A percentile compares a stretch with the other conserved stretches of the same genome.
These are phyloP conservation scores for Petasospora fabianii DNA, from an alignment of 1,139 yeast species.

Conservation along the genomic window DNA sequence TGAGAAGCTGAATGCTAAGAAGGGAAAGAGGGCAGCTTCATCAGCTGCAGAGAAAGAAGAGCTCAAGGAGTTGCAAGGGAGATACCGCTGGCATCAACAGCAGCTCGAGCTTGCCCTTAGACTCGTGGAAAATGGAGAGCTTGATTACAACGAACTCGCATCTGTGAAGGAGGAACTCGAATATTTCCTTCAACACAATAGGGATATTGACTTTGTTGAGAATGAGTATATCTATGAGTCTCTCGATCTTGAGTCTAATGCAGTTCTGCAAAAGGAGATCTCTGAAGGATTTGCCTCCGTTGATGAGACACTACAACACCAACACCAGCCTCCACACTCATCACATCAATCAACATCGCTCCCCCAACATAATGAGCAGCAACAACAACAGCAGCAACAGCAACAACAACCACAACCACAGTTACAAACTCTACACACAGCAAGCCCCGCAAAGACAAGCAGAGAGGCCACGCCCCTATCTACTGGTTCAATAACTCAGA, in stretches of 20 bases:
- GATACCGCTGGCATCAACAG: conserved; percentile 57
- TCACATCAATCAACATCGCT: too few relatives aligned
- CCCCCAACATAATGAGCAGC: not conserved
- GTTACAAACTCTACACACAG: not conserved
- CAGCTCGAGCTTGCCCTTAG: conserved; percentile 61
- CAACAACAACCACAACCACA: not conserved
- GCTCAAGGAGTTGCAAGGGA: conserved; percentile 37
- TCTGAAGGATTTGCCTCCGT: conserved; percentile 22
- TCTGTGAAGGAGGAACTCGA: conserved; percentile 67
- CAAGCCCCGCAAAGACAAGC: conserved; percentile 9
- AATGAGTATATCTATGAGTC: conserved; percentile 76
- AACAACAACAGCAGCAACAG: not conserved
- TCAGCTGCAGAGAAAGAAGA: conserved; percentile 48
- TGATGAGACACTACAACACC: conserved; percentile 1
- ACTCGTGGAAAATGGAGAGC: conserved; percentile 59
- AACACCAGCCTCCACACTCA: not conserved
- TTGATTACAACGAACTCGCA: conserved; percentile 58
- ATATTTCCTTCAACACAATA: conserved; percentile 68
- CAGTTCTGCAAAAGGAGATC: conserved; percentile 44
- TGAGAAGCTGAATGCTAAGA: conserved; percentile 42
- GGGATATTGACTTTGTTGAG: conserved; percentile 68
- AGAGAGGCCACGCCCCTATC: conserved; percentile 4
- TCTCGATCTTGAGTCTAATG: conserved; percentile 57
- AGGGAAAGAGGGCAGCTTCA: conserved; percentile 44
- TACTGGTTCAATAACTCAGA: not conserved